These are phyloP conservation scores for Boletus semigastroideus DNA, from an alignment of 1,284 basidiomycete genomes.

Conservation along the genomic window DNA sequence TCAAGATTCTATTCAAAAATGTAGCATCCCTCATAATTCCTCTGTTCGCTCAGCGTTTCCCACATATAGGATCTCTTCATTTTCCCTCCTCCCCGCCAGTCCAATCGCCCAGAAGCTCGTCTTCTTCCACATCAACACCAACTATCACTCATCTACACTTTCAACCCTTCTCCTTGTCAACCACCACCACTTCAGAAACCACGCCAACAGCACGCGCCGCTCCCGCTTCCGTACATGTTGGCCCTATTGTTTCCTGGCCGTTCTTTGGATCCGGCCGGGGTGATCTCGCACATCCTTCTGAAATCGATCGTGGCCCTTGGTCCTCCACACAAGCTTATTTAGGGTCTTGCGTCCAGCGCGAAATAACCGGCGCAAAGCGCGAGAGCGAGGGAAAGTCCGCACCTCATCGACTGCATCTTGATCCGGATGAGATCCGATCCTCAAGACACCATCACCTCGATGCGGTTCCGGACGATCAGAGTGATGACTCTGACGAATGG, in stretches of 20 bases:
- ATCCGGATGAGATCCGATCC: slow-evolving; percentile 68
- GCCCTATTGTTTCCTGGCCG: slow-evolving; percentile 82
- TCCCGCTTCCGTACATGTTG: slow-evolving; percentile 43
- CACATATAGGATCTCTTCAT: slow-evolving; percentile 71
- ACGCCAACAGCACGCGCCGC: slow-evolving; percentile 8
- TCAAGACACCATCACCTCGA: slow-evolving; percentile 66
- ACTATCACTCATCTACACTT: slow-evolving; percentile 27
- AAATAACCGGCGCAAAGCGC: slow-evolving; percentile 62
- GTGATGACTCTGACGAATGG: slow-evolving; percentile 72
- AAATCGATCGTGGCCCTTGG: slow-evolving; percentile 78
- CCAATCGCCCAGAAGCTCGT: slow-evolving; percentile 23
- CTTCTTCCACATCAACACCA: slow-evolving; percentile 25
- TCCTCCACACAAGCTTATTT: slow-evolving; percentile 56
- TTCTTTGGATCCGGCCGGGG: slow-evolving; percentile 82
- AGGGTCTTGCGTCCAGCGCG: slow-evolving; percentile 60
- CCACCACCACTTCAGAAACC: slow-evolving; percentile 7
- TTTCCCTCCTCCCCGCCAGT: slow-evolving; percentile 44
- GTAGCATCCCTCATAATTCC: slow-evolving; percentile 65
- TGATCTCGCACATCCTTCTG: slow-evolving; percentile 61
- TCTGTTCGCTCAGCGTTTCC: slow-evolving; percentile 73
- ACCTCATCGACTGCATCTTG: slow-evolving; percentile 71
- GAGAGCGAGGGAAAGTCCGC: slow-evolving; percentile 75
- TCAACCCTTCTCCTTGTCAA: slow-evolving; percentile 23
- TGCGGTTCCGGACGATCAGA: slow-evolving; percentile 65
- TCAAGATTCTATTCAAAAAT: slow-evolving; percentile 63